Evolutionary conservation across 805 yeast species (phyloP), one percentile per base, ranked within the genome.

Genomic region (Yarrowia keelungensis): DNA sequence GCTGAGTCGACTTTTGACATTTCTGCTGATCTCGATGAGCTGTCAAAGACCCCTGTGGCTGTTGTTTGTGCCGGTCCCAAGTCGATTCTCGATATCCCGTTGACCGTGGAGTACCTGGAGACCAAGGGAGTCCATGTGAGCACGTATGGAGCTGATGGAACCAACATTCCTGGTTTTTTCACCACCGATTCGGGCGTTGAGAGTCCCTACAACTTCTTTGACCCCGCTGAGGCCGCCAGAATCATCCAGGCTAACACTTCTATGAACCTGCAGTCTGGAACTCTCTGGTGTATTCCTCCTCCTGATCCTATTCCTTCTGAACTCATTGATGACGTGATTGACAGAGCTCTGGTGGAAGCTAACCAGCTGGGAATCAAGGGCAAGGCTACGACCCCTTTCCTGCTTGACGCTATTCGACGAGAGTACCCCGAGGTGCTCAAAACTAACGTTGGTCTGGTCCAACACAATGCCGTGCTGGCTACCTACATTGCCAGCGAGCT

Each of bases 1-100:
- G 94, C 90, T 22, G 89, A 89, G 68, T 72, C 78, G 38, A 86
- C 92, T 1, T 84, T 91, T 87, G 97, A 92, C 76, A 81, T 92
- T 32, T 87, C 93, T 73, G 97, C 97, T 2, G 97, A 92, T 77
- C 82, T 92, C 71, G 93, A 91, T 62, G 97, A 92, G 75, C 81
- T 92, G 67, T 89, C 92, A 1, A 82, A 87, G 69, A 92, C 97
- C 0, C 91, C 93, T 0, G 92, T 92, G 1, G 87, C 92, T 0
- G 97, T 92, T n/a, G 93, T 92, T 10, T 92, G 97, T 76, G 88
- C 97, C 8, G 97, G 97, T 0, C 97, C 97, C 1, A 92, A 92
- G 76, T 87, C 92, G 46, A 91, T 92, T 66, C 79, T 92, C 69
- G 97, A 92, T 74, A 88, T 92, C 68, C 86, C 84, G 10, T 82